phyloP scores from a whole-genome alignment of 2,329 filamentous ascomycete species.

The Penicillium sp. region DNA sequence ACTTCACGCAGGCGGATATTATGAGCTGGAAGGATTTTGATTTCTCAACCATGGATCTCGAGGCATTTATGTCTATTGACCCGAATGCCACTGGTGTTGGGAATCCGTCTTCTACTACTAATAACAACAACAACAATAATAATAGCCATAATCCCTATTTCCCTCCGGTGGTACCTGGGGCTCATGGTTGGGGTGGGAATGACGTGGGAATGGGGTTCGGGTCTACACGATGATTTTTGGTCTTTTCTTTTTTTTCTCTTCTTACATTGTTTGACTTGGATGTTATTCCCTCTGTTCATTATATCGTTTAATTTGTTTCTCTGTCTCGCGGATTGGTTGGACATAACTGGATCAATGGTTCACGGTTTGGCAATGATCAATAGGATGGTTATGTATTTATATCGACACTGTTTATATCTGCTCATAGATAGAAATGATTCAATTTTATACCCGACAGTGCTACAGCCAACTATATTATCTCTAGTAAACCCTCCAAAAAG shows the following conservation, averaged over 20 bases:
- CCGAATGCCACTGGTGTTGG: constrained; percentile 12
- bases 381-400: not conserved
- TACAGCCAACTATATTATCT: not conserved
- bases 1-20: constrained; percentile 32
- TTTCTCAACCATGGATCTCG: constrained; percentile 39
- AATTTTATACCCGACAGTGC: not conserved
- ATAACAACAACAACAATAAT: not conserved
- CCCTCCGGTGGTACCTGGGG: not conserved
- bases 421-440: not conserved
- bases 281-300: not conserved
- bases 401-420: not conserved
- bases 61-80: constrained; percentile 35
- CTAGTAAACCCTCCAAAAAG: too few species aligned
- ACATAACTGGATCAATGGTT: not conserved
- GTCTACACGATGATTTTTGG: constrained; percentile 1
- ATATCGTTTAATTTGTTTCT: not conserved
- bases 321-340: not conserved
- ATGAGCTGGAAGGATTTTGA: constrained; percentile 37
- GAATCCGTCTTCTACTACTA: not conserved
- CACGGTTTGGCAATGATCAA: not conserved
- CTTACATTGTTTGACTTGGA: not conserved
- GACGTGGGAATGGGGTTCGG: constrained; percentile 5
- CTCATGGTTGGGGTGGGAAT: not conserved
- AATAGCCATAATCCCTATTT: not conserved
- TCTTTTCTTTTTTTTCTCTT: not conserved